A percentile compares a stretch with the other conserved stretches of the same genome.
These are phyloP conservation scores for Medicago arabica DNA, from an alignment of 306 rosid genomes.

Conservation along the genomic window DNA sequence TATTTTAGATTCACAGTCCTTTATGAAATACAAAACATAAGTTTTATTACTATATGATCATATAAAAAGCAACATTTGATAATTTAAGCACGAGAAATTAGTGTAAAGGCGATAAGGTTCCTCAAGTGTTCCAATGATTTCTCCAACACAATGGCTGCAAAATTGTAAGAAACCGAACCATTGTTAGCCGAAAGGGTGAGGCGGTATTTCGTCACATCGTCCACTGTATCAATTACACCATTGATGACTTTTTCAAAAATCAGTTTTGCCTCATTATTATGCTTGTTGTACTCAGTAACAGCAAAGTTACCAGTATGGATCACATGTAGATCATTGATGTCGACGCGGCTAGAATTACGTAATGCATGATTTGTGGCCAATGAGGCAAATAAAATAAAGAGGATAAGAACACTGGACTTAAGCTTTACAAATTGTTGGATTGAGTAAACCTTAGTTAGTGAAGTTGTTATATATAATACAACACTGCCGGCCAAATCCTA, in stretches of 20 bases:
- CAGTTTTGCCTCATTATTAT: neutral
- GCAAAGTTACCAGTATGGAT: neutral
- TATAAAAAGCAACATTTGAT: neutral
- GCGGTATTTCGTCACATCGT: neutral
- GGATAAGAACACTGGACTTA: neutral
- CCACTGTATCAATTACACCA: neutral
- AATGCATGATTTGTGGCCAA: neutral
- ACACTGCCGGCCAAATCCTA: too few species aligned
- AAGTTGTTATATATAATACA: too few species aligned
- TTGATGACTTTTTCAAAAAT: neutral
- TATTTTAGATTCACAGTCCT: too few species aligned
- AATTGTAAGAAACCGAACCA: constrained; percentile 4
- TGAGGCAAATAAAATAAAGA: neutral
- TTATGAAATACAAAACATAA: too few species aligned
- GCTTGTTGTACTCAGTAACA: neutral
- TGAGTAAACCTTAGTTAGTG: too few species aligned
- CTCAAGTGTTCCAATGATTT: constrained; percentile 12
- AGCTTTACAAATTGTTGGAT: too few species aligned
- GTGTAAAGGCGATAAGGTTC: constrained; percentile 15
- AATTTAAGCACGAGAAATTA: neutral
- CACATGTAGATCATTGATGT: neutral
- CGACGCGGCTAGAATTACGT: neutral
- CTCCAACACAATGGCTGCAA: constrained; percentile 44
- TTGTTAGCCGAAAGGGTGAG: constrained; percentile 38
- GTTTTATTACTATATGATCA: too few species aligned